Evolutionary conservation across 2,329 filamentous ascomycete species (phyloP).

Genomic region (Ceratocystis alfenasii): DNA sequence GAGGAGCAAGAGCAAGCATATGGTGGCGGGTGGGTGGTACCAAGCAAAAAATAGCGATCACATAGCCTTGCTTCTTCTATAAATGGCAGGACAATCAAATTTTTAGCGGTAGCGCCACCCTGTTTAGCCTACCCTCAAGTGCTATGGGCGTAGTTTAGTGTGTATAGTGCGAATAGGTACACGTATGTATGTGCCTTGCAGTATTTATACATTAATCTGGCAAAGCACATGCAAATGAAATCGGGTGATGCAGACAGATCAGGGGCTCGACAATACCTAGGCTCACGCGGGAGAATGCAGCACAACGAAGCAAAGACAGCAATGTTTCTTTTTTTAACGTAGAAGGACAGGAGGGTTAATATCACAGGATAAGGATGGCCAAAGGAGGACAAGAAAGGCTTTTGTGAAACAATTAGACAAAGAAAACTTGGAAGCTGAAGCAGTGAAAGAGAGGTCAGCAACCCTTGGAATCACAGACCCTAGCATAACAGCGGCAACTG

Average conservation of each 20-base stretch:
- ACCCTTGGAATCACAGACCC: not conserved
- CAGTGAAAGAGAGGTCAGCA: not conserved
- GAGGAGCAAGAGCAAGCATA: not conserved
- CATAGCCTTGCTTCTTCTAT: constrained; percentile 6
- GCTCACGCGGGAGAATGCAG: not conserved
- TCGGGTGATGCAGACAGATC: not conserved
- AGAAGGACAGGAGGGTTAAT: not conserved
- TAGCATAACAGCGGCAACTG: not conserved
- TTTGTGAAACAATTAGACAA: too few species aligned
- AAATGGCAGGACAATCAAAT: not conserved
- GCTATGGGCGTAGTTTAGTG: too few species aligned
- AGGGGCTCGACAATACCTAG: not conserved
- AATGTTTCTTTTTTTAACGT: not conserved
- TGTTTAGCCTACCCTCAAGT: not conserved
- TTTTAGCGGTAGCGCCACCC: not conserved
- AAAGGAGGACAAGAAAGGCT: too few species aligned
- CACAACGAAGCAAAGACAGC: not conserved
- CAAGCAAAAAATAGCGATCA: not conserved
- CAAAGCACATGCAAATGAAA: not conserved
- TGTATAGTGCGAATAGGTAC: not conserved
- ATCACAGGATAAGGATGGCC: too few species aligned
- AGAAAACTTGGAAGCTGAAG: too few species aligned
- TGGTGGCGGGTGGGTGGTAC: not conserved
- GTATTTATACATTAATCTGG: not conserved
- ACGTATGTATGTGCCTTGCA: not conserved